Evolutionary conservation across 768 basidiomycete species (phyloP).

Genomic region (Dioszegia hungarica): DNA sequence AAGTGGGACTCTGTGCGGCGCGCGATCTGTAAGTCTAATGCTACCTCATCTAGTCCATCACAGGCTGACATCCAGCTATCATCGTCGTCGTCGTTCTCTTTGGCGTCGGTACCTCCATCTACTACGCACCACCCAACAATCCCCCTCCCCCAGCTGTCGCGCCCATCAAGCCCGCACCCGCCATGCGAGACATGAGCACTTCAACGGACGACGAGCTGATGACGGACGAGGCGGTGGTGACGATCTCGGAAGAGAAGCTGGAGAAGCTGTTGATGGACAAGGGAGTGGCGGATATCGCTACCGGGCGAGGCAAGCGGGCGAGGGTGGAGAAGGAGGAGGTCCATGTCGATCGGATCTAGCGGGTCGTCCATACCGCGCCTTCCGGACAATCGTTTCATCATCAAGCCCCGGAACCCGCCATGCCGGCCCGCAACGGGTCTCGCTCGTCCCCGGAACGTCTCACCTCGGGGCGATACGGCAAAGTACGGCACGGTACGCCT

Average conservation of each 20-base stretch:
- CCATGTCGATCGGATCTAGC: slow-evolving; percentile 19
- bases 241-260: slow-evolving; percentile 25
- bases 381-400: no score
- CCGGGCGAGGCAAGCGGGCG: background rate
- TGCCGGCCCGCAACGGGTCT: no score
- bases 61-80: slow-evolving; percentile 19
- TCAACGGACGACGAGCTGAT: slow-evolving; percentile 36
- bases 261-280: slow-evolving; percentile 32
- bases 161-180: slow-evolving; percentile 7
- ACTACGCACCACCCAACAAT: slow-evolving; percentile 12
- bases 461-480: no score
- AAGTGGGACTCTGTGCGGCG: slow-evolving; percentile 51
- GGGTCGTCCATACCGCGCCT: no score
- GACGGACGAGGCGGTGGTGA: slow-evolving; percentile 17
- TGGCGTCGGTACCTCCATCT: slow-evolving; percentile 27
- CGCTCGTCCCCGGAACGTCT: no score
- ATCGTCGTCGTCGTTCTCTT: slow-evolving; percentile 43
- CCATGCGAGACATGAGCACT: slow-evolving; percentile 38
- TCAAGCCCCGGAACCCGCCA: no score
- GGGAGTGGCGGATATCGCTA: slow-evolving; percentile 14
- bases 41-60: background rate
- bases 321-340: slow-evolving; percentile 13
- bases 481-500: no score
- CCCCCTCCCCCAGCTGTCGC: background rate
- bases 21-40: slow-evolving; percentile 41